A percentile compares a stretch with the other conserved stretches of the same genome.
Conservation (phyloP, 148 eudicot species). For the Persicaria tinctoria region DNA sequence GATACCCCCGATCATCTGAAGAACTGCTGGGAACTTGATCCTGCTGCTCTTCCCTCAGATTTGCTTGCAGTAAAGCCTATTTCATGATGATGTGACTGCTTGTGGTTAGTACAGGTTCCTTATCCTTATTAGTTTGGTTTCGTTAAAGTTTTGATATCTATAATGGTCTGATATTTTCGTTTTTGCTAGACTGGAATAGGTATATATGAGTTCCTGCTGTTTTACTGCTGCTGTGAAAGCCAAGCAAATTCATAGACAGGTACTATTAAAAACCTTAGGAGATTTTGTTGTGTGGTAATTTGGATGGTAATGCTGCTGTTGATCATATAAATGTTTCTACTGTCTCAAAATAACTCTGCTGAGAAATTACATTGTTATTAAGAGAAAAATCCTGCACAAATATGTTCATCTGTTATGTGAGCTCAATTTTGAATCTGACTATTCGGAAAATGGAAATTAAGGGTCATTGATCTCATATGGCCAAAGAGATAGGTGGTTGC, state of each 20-base stretch:
- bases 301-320: background rate
- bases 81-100: background rate
- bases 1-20: conserved; percentile 40
- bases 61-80: conserved; percentile 25
- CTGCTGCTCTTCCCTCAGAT: conserved; percentile 72
- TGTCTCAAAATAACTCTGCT: background rate
- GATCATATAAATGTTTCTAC: background rate
- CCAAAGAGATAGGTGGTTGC: no score
- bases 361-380: background rate
- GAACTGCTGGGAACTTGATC: conserved; percentile 91
- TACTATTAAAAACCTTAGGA: background rate
- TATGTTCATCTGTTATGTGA: no score
- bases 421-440: no score
- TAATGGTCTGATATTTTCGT: no score
- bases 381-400: no score
- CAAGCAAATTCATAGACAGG: background rate
- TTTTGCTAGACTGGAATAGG: no score
- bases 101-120: background rate
- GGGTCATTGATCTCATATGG: no score
- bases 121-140: background rate
- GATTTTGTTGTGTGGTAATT: background rate
- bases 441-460: no score
- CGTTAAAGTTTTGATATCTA: no score
- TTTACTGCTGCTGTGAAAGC: background rate
- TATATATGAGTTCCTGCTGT: background rate